Base-by-base conservation (phyloP, 345 rosid genomes). In the Sapria himalayana region DNA sequence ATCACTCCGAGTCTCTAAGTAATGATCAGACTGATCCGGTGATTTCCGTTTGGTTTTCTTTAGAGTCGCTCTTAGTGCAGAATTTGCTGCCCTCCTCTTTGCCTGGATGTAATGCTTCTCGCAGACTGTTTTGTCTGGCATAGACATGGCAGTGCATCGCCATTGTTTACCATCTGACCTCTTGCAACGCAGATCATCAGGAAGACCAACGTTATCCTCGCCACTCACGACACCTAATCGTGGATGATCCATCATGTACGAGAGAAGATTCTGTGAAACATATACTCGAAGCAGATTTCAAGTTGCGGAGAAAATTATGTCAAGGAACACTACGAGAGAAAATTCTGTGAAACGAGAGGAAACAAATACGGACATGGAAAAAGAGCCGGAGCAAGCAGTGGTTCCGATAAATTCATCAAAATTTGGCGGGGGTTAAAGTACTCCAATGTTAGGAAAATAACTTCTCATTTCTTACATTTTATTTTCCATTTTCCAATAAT, bases 111-210 rank as follows among this genome's bases (percentile, higher is more conserved):
- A 89, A 41, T 91, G 99, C 55, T 91, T 91, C 66, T 91, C 95
- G 5, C 99, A 91, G 1, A 91, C 99, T 0, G 99, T 84, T 62
- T 91, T 91, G 51, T 89, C 98, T 0, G 93, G 93, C 95, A 89
- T 89, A 39, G 93, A 82, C 81, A 60, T 69, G 41, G 98, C 93
- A 44, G 94, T 89, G 62, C 98, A 89, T 62, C 95, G 73, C 98
- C 95, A 89, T 36, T 89, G 98, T 41, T 89, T 89, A 51, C 98
- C 95, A 47, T 89, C 93, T 0, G 95, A 89, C 61, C 95, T 84
- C 76, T 89, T 89, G 64, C 98, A 89, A 21, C 93, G 84, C 66
- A 74, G 49, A 60, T 82, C 98, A 53, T 82, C 98, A 0, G 93
- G 95, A 52, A 73, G 65, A 49, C 77, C 86, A 37, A 49, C 62